Percentiles rank a stretch among this genome's conserved stretches.
Evolutionary conservation across 768 basidiomycete species (phyloP).

Genomic region (Suillus subalutaceus): DNA sequence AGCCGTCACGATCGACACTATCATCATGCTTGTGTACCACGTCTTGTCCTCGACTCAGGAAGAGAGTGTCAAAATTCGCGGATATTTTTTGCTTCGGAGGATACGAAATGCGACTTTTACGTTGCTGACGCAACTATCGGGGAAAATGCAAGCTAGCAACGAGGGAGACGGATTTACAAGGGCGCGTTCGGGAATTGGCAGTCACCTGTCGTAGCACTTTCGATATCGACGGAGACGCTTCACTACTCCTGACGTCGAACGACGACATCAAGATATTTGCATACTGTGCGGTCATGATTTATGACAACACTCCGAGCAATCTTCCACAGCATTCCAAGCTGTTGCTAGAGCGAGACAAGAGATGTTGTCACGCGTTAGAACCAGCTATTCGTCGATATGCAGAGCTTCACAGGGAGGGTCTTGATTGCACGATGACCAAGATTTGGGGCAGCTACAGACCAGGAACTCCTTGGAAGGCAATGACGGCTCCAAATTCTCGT

Average conservation of each 20-base stretch:
- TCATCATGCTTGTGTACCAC: too few species aligned
- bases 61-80: slow-evolving; percentile 17
- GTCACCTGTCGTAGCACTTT: slow-evolving; percentile 40
- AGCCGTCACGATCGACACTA: too few species aligned
- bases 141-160: slow-evolving; percentile 20
- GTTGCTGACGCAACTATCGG: slow-evolving; percentile 40
- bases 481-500: slow-evolving; percentile 18
- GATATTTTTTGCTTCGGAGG: slow-evolving; percentile 31
- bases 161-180: slow-evolving; percentile 17
- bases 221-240: slow-evolving; percentile 25
- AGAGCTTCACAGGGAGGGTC: slow-evolving; percentile 12
- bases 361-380: slow-evolving; percentile 31
- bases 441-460: slow-evolving; percentile 30
- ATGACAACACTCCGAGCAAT: slow-evolving; percentile 26
- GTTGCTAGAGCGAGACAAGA: slow-evolving; percentile 34
- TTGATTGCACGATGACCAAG: slow-evolving; percentile 20
- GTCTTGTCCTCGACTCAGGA: slow-evolving; percentile 34
- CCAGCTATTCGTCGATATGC: slow-evolving; percentile 9
- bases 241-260: slow-evolving; percentile 18
- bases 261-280: slow-evolving; percentile 29
- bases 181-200: slow-evolving; percentile 39
- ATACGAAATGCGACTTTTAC: slow-evolving; percentile 34
- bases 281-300: slow-evolving; percentile 28
- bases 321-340: slow-evolving; percentile 15
- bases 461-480: slow-evolving; percentile 24